phyloP scores from a whole-genome alignment of 1,284 basidiomycete species.

The Phylloporus sp. region DNA sequence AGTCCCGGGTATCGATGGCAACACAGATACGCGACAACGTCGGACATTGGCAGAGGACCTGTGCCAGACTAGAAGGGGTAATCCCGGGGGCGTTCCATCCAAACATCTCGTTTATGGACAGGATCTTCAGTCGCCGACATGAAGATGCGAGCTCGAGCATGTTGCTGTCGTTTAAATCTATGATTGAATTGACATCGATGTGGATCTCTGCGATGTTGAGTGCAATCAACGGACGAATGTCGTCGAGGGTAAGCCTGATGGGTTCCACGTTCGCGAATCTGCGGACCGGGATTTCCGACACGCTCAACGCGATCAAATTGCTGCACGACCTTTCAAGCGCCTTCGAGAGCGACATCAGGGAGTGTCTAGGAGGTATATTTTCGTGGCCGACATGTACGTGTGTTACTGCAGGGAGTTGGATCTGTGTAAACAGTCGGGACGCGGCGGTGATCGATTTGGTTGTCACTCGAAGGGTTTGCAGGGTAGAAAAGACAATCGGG shows the following conservation, averaged over 20 bases:
- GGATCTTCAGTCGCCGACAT: neutral
- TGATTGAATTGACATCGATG: neutral
- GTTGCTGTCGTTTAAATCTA: conserved; percentile 2
- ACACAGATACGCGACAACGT: neutral
- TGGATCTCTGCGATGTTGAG: neutral
- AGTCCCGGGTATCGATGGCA: conserved; percentile 1
- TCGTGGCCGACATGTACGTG: neutral
- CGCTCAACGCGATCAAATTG: neutral
- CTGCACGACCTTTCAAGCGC: neutral
- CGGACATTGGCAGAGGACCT: neutral
- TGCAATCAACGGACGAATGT: neutral
- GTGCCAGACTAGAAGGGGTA: neutral
- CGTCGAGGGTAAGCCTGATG: neutral
- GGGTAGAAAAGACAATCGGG: neutral
- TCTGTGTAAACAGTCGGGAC: conserved; percentile 15
- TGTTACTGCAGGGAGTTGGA: neutral
- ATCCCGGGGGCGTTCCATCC: neutral
- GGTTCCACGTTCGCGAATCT: too few species aligned
- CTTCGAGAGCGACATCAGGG: neutral
- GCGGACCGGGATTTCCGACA: neutral
- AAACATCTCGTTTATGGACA: neutral
- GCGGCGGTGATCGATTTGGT: neutral
- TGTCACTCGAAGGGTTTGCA: neutral
- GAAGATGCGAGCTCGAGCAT: conserved; percentile 2
- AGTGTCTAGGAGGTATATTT: neutral